Percentiles rank a stretch among this genome's conserved stretches.
Evolutionary conservation across 176 grass and related monocot species (phyloP).

Genomic region (Bothriochloa decipiens): DNA sequence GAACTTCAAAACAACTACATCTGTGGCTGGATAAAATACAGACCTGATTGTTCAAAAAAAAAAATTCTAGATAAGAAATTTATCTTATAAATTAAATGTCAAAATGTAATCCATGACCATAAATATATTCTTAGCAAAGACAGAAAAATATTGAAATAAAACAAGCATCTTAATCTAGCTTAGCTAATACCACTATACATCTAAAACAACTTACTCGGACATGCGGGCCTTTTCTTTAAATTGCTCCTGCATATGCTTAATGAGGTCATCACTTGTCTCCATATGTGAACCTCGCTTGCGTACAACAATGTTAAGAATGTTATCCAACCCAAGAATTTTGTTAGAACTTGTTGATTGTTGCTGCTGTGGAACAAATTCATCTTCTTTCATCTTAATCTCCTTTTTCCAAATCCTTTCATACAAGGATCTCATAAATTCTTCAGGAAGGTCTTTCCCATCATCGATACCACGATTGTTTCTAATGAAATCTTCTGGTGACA

Average conservation of each 20-base stretch:
- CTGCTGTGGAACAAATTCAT: slow-evolving; percentile 83
- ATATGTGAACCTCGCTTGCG: slow-evolving; percentile 80
- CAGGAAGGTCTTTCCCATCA: slow-evolving; percentile 93
- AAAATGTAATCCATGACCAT: slow-evolving; percentile 9
- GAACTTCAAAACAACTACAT: slow-evolving; percentile 94
- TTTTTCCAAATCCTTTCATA: slow-evolving; percentile 93
- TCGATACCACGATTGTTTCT: slow-evolving; percentile 98
- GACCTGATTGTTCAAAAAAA: slow-evolving; percentile 76
- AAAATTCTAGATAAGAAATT: slow-evolving; percentile 35
- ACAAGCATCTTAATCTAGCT: neutral
- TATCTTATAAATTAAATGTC: slow-evolving; percentile 37
- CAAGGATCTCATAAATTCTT: slow-evolving; percentile 98
- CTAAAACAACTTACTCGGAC: slow-evolving; percentile 80
- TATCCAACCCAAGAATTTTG: slow-evolving; percentile 97
- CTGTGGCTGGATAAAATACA: slow-evolving; percentile 90
- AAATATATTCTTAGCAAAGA: slow-evolving; percentile 3
- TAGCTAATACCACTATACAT: slow-evolving; percentile 26
- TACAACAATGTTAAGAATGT: slow-evolving; percentile 96
- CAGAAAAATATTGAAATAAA: slow-evolving; percentile 34
- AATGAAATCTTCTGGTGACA: slow-evolving; percentile 98
- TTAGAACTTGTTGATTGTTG: slow-evolving; percentile 83
- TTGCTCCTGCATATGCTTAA: slow-evolving; percentile 98
- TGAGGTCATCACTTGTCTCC: slow-evolving; percentile 94
- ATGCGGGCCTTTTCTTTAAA: slow-evolving; percentile 99
- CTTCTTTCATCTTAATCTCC: slow-evolving; percentile 99